These are phyloP conservation scores for Erodium texanum DNA, from an alignment of 441 rosid genomes.

Conservation along the genomic window DNA sequence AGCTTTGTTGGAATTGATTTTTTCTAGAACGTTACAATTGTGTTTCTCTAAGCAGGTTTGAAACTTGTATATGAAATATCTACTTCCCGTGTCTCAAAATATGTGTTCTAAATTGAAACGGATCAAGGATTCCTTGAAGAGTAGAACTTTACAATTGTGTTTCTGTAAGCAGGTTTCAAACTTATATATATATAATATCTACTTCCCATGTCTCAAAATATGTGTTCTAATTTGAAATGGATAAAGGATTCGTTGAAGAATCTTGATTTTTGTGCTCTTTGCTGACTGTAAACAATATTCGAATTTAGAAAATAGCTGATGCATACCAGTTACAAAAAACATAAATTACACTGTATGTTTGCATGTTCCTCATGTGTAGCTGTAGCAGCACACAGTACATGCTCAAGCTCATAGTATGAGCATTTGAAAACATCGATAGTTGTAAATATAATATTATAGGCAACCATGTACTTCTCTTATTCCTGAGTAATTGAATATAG, in stretches of 20 bases:
- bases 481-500: background rate
- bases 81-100: background rate
- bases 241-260: background rate
- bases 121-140: no score
- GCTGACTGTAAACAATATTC: background rate
- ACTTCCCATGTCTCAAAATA: background rate
- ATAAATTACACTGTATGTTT: background rate
- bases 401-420: background rate
- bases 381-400: background rate
- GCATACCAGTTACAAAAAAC: background rate
- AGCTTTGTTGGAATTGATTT: background rate
- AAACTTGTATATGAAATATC: background rate
- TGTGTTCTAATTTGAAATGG: background rate
- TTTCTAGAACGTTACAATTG: background rate
- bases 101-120: no score
- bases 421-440: background rate
- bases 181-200: background rate
- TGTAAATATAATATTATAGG: background rate
- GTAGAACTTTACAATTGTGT: background rate
- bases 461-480: background rate
- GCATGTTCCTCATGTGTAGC: background rate
- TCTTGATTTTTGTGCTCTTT: background rate
- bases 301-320: background rate
- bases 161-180: background rate
- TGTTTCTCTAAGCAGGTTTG: background rate